phyloP scores from a whole-genome alignment of 345 rosid genomes.

The Cardamine occulta region DNA sequence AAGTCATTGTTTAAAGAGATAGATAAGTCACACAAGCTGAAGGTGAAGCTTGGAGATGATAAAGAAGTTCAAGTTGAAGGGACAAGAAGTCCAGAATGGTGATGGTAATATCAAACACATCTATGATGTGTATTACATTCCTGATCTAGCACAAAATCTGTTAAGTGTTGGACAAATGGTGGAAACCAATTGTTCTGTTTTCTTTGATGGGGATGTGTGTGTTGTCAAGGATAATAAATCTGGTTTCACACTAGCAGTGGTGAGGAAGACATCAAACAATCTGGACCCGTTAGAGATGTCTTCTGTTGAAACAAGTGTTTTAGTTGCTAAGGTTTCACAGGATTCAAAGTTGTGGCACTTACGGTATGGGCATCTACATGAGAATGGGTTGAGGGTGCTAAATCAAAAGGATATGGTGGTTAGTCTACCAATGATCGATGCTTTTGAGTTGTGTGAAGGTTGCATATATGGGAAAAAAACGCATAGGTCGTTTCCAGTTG shows the following conservation, averaged over 20 bases:
- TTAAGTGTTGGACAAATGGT: not conserved
- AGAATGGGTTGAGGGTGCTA: too few relatives aligned
- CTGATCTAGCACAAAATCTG: not conserved
- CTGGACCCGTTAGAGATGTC: not conserved
- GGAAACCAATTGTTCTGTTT: not conserved
- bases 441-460: too few relatives aligned
- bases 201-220: not conserved
- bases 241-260: not conserved
- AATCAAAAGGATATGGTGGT: too few relatives aligned
- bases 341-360: not conserved
- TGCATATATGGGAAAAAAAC: not conserved
- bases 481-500: not conserved
- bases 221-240: too few relatives aligned
- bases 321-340: not conserved
- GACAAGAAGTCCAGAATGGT: not conserved
- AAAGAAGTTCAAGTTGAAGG: conserved; percentile 9
- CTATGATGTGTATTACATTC: not conserved
- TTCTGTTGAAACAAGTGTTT: not conserved
- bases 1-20: not conserved
- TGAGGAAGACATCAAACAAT: too few relatives aligned
- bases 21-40: conserved; percentile 16
- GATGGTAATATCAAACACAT: conserved; percentile 20
- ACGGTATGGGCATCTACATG: too few relatives aligned
- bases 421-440: too few relatives aligned
- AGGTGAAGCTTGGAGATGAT: conserved; percentile 8